These are phyloP conservation scores for Neonothopanus nambi DNA, from an alignment of 1,284 basidiomycete genomes.

Conservation along the genomic window DNA sequence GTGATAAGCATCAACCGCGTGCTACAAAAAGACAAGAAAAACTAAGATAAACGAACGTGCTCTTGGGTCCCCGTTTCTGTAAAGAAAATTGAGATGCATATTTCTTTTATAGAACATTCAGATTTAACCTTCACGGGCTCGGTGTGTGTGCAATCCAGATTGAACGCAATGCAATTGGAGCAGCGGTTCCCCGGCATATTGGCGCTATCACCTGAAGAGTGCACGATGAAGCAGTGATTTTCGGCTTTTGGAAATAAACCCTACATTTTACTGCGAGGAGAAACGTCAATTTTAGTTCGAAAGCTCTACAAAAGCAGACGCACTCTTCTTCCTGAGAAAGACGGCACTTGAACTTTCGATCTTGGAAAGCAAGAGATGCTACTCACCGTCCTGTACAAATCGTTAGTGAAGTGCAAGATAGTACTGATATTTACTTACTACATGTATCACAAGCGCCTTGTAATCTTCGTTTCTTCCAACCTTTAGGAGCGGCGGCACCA, in stretches of 20 bases:
- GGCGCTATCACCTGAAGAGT: constrained; percentile 46
- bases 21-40: neutral
- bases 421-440: constrained; percentile 3
- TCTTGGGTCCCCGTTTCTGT: constrained; percentile 69
- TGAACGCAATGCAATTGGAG: constrained; percentile 68
- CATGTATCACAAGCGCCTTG: constrained; percentile 39
- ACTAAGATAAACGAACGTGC: constrained; percentile 27
- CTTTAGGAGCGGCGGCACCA: neutral
- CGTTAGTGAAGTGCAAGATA: neutral
- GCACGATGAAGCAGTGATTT: neutral
- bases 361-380: neutral
- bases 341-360: neutral
- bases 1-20: neutral
- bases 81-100: neutral
- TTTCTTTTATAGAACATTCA: neutral
- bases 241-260: neutral
- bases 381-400: constrained; percentile 9
- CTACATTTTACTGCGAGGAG: constrained; percentile 33
- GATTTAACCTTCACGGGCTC: constrained; percentile 51
- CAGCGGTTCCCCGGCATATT: constrained; percentile 58
- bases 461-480: constrained; percentile 29
- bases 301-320: constrained; percentile 5
- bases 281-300: neutral
- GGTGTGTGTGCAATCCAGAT: constrained; percentile 65
- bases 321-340: constrained; percentile 33